Conservation (phyloP, 306 rosid genomes). For the Phaseolus lunatus region DNA sequence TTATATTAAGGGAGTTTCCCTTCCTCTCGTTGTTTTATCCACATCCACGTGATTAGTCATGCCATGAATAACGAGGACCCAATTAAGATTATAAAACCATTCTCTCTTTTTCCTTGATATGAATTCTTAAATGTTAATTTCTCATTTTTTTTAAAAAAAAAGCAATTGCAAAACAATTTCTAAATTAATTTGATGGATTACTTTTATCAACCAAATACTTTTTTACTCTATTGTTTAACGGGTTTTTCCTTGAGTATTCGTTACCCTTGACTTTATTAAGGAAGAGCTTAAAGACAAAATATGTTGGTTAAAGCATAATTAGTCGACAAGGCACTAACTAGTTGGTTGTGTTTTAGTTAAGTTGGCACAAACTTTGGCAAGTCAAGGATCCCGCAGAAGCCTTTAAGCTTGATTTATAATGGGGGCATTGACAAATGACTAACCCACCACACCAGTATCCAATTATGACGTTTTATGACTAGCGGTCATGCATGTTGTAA, state of each 20-base stretch:
- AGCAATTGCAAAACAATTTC: not conserved
- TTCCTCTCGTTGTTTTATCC: not conserved
- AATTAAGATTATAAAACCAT: not conserved
- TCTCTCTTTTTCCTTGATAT: not conserved
- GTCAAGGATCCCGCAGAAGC: conserved; percentile 47
- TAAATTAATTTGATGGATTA: not conserved
- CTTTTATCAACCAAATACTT: not conserved
- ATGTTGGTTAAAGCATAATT: conserved; percentile 33
- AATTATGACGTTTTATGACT: conserved; percentile 10
- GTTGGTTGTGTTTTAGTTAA: conserved; percentile 8
- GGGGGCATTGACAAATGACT: conserved; percentile 50
- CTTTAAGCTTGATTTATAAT: conserved; percentile 38
- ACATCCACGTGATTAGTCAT: not conserved
- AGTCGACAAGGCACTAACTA: conserved; percentile 38
- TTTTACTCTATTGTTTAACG: too few relatives aligned
- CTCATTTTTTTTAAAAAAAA: not conserved
- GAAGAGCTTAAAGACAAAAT: not conserved
- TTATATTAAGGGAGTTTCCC: not conserved
- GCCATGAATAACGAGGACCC: not conserved
- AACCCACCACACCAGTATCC: conserved; percentile 35
- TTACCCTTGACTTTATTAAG: not conserved
- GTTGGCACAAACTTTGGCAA: conserved; percentile 52
- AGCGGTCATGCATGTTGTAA: not conserved
- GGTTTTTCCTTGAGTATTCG: too few relatives aligned
- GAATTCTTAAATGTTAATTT: not conserved